A percentile compares a stretch with the other conserved stretches of the same genome.
Evolutionary conservation across 768 basidiomycete genomes (phyloP).

Genomic region (Mycena maculata): DNA sequence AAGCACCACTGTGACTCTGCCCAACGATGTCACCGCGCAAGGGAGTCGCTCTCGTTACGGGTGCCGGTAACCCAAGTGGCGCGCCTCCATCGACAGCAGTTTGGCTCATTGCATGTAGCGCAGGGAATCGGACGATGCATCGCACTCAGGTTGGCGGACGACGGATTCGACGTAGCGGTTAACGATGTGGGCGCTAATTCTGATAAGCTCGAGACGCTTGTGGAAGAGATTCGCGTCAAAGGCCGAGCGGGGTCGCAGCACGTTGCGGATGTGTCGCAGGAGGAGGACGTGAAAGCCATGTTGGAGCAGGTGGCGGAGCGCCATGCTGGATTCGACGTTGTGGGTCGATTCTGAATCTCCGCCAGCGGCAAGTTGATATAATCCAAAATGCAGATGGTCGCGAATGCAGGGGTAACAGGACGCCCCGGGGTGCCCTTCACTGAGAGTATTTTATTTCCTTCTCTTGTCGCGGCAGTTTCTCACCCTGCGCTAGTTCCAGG

Average conservation of each 20-base stretch:
- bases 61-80: too few relatives aligned
- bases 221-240: slow-evolving; percentile 22
- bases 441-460: slow-evolving; percentile 22
- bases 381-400: slow-evolving; percentile 40
- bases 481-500: slow-evolving; percentile 2
- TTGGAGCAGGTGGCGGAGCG: slow-evolving; percentile 33
- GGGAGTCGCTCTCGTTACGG: slow-evolving; percentile 46
- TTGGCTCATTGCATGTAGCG: too few relatives aligned
- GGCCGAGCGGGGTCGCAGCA: neutral
- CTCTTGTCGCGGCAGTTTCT: neutral
- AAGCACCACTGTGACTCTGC: too few relatives aligned
- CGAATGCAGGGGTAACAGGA: slow-evolving; percentile 44
- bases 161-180: slow-evolving; percentile 50
- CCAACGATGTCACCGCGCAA: slow-evolving; percentile 31
- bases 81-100: too few relatives aligned
- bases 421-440: neutral
- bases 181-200: slow-evolving; percentile 46
- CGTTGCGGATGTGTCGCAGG: slow-evolving; percentile 35
- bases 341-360: slow-evolving; percentile 26
- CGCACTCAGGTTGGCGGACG: slow-evolving; percentile 48
- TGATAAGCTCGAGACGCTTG: slow-evolving; percentile 32
- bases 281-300: slow-evolving; percentile 39
- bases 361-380: neutral
- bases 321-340: slow-evolving; percentile 46
- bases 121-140: slow-evolving; percentile 47